phyloP scores from a whole-genome alignment of 148 eudicot species.

The Fagopyrum esculentum region DNA sequence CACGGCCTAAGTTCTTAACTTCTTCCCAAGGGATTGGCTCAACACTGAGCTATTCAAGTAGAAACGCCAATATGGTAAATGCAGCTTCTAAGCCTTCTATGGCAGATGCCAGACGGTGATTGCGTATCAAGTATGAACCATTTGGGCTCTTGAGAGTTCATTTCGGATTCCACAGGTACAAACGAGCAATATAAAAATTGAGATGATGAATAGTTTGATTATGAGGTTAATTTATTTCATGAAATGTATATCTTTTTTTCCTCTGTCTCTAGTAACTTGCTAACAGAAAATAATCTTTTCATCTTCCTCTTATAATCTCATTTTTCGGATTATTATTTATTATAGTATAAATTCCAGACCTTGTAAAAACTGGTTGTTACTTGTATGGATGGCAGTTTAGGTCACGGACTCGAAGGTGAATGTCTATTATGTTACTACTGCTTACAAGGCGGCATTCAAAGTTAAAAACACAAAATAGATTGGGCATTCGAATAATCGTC shows the following conservation, averaged over 20 bases:
- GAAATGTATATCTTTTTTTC: not conserved
- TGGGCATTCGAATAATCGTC: too few relatives aligned
- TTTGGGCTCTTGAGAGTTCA: too few relatives aligned
- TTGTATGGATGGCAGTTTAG: not conserved
- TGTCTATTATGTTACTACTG: not conserved
- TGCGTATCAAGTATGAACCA: not conserved
- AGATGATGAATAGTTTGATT: not conserved
- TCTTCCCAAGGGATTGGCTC: slow-evolving; percentile 74
- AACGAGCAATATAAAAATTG: not conserved
- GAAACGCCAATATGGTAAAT: not conserved
- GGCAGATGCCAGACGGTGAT: not conserved
- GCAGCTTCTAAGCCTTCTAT: not conserved
- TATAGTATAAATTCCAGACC: not conserved
- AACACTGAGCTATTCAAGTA: slow-evolving; percentile 60
- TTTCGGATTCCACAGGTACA: too few relatives aligned
- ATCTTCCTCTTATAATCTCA: not conserved
- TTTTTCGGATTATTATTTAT: not conserved
- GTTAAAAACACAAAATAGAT: too few relatives aligned
- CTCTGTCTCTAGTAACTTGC: not conserved
- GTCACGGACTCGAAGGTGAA: not conserved
- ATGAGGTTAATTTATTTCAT: not conserved
- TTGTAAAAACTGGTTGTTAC: not conserved
- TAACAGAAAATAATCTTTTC: not conserved
- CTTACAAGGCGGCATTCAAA: not conserved
- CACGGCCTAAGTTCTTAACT: not conserved